Base-by-base conservation (phyloP, 2,329 filamentous ascomycete genomes). In the Calonectria pauciramosa region DNA sequence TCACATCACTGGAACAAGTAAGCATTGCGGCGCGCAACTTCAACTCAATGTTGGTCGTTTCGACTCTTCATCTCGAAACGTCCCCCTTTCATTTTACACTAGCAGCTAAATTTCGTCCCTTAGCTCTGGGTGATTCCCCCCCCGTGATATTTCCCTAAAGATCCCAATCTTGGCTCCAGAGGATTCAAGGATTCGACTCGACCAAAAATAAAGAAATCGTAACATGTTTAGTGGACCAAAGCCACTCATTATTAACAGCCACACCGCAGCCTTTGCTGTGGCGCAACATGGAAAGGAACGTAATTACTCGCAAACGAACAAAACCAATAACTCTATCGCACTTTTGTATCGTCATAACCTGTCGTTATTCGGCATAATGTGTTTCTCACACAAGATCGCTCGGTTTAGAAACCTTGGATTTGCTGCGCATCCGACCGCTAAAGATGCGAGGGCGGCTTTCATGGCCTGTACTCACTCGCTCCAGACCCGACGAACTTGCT, bases 401-500 rank as follows among this genome's bases (percentile, higher is more conserved):
- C 16, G 80, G 81, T 23, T 60, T 75, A 38, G 79, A 73, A 63
- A 76, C 81, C 76, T 75, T 83, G 20, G 83, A 82, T 54, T 78
- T 79, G 44, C 80, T 82, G 26, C 82, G 79, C n/a, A 77, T 77
- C 5, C 83, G 81, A 11, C 76, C 75, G 68, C 82, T 80, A 47
- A 86, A 80, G 38, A 76, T 75, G 20, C 83, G 81, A 20, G 80
- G 72, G 36, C 83, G 83, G 23, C 80, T 80, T 28, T 82, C 81
- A 4, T 78, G 75, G 0, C 79, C 80, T 26, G 67, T 70, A 11
- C 80, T 47, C 79, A 81, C 26, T 34, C 77, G 70, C 41, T 80
- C 70, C 60, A 83, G 30, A 34, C 80, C 82, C 1, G 83, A 82
- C 10, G 83, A 80, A 54, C 82, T 84, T 8, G 74, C 82, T 41